phyloP scores from a whole-genome alignment of 495 filamentous ascomycete genomes.

The Cairneyella variabilis region DNA sequence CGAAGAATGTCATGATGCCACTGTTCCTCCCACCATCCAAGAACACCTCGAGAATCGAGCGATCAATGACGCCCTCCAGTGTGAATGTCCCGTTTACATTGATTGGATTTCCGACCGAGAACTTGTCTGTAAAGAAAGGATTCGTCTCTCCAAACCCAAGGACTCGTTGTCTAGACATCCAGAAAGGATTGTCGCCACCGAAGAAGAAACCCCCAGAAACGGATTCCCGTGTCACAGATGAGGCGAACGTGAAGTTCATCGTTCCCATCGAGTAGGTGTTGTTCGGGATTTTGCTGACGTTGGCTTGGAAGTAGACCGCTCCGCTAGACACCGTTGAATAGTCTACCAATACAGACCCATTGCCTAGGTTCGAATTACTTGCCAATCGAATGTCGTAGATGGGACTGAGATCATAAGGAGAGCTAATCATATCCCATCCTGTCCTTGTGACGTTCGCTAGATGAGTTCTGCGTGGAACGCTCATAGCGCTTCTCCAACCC shows the following conservation, averaged over 20 bases:
- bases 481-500: conserved; percentile 50
- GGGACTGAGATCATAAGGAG: conserved; percentile 34
- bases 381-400: conserved; percentile 31
- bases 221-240: conserved; percentile 41
- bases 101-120: conserved; percentile 35
- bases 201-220: conserved; percentile 44
- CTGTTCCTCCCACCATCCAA: conserved; percentile 38
- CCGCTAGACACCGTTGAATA: conserved; percentile 37
- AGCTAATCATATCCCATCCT: conserved; percentile 40
- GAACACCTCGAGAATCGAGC: conserved; percentile 49
- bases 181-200: conserved; percentile 42
- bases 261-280: conserved; percentile 32
- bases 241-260: conserved; percentile 47
- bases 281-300: conserved; percentile 36
- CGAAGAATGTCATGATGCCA: conserved; percentile 44
- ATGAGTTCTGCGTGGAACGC: conserved; percentile 39
- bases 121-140: conserved; percentile 47
- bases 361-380: conserved; percentile 27
- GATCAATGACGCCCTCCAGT: conserved; percentile 43
- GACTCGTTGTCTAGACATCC: conserved; percentile 39
- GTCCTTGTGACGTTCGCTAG: conserved; percentile 38
- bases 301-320: conserved; percentile 43
- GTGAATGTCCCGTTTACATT: conserved; percentile 28
- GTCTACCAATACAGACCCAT: conserved; percentile 35
- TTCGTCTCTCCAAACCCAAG: conserved; percentile 35